These are phyloP conservation scores for Venturiaceae sp. DNA, from an alignment of 2,329 filamentous ascomycete species.

Conservation along the genomic window DNA sequence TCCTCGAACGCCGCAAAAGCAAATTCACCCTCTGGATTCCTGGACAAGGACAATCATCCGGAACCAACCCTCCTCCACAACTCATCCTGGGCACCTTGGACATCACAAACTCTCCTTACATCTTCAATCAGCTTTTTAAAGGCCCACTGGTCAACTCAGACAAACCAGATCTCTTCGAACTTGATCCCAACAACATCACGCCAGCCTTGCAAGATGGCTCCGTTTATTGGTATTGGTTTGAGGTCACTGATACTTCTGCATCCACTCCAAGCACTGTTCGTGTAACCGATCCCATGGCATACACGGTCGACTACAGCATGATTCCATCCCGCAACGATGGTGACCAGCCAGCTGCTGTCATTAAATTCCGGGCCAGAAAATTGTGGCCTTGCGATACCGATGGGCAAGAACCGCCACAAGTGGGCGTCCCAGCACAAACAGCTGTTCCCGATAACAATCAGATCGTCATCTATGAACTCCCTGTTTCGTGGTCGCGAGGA, in stretches of 20 bases:
- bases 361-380: background rate
- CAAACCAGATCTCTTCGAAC: background rate
- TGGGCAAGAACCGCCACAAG: background rate
- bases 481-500: background rate
- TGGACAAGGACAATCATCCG: background rate
- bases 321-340: background rate
- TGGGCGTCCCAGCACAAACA: background rate
- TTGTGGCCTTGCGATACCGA: background rate
- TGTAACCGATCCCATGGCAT: background rate
- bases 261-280: background rate
- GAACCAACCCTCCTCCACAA: background rate
- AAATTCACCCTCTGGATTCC: background rate
- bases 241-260: background rate
- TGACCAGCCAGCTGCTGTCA: background rate
- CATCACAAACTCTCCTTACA: background rate
- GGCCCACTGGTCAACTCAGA: background rate
- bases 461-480: background rate
- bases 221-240: background rate
- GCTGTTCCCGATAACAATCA: background rate
- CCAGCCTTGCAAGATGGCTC: background rate
- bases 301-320: background rate
- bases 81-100: background rate
- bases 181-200: background rate
- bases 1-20: background rate
- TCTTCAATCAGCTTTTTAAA: constrained; percentile 9